Evolutionary conservation across 2,329 filamentous ascomycete genomes (phyloP).

Genomic region (Fusarium euwallaceae): DNA sequence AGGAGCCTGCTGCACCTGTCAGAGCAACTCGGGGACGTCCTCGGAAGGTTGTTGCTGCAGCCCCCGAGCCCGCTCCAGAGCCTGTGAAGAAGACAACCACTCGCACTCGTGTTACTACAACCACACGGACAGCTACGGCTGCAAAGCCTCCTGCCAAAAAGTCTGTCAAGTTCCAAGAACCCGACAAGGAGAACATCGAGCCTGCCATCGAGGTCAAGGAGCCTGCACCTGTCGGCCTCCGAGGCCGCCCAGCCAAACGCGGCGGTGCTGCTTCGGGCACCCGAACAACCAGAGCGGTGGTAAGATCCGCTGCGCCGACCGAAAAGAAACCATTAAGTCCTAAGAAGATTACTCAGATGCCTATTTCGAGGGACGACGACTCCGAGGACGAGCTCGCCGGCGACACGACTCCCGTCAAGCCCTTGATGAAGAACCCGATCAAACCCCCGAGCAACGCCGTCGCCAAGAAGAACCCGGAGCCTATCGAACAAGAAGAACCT

Average conservation of each 20-base stretch:
- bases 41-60: slow-evolving; percentile 53
- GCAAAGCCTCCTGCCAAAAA: slow-evolving; percentile 67
- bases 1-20: slow-evolving; percentile 44
- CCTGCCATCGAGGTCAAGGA: slow-evolving; percentile 57
- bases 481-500: slow-evolving; percentile 29
- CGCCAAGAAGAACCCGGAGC: slow-evolving; percentile 23
- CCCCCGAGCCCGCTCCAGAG: slow-evolving; percentile 45
- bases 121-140: slow-evolving; percentile 51
- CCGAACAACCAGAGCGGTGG: slow-evolving; percentile 53
- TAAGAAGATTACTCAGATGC: slow-evolving; percentile 74
- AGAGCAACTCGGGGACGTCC: slow-evolving; percentile 60
- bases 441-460: slow-evolving; percentile 56
- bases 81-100: slow-evolving; percentile 52
- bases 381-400: slow-evolving; percentile 73
- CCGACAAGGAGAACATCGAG: slow-evolving; percentile 73
- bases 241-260: slow-evolving; percentile 60
- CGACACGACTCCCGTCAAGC: slow-evolving; percentile 64
- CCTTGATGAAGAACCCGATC: slow-evolving; percentile 68
- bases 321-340: slow-evolving; percentile 70
- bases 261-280: slow-evolving; percentile 47
- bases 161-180: slow-evolving; percentile 73
- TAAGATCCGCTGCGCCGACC: slow-evolving; percentile 50
- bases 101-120: slow-evolving; percentile 43
- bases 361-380: slow-evolving; percentile 60
- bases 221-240: slow-evolving; percentile 52